Evolutionary conservation across 805 yeast species (phyloP).

Genomic region (Spathaspora gorwiae): DNA sequence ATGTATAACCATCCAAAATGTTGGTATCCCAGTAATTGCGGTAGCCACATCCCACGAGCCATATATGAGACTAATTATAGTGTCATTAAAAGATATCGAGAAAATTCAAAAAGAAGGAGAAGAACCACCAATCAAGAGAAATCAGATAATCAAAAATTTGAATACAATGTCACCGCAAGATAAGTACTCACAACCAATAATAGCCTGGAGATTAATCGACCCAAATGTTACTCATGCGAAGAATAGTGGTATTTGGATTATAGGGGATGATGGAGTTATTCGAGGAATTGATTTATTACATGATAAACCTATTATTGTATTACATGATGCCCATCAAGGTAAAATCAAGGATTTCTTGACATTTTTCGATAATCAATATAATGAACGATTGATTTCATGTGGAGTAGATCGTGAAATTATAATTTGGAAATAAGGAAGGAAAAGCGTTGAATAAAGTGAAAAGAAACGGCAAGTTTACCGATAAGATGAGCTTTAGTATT

Average conservation of each 20-base stretch:
- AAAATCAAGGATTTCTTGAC: conserved; percentile 43
- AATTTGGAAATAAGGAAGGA: conserved; percentile 10
- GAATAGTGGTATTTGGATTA: conserved; percentile 57
- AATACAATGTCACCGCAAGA: conserved; percentile 64
- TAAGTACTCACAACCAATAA: conserved; percentile 50
- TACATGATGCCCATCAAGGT: conserved; percentile 37
- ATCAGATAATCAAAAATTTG: conserved; percentile 24
- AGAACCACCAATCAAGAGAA: conserved; percentile 16
- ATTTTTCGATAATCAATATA: conserved; percentile 18
- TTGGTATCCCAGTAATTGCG: conserved; percentile 36
- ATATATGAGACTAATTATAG: conserved; percentile 61
- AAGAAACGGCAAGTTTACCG: background rate
- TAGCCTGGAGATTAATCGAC: conserved; percentile 36
- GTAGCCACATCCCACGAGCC: conserved; percentile 79
- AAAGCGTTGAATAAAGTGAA: background rate
- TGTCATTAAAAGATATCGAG: conserved; percentile 35
- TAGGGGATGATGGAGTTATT: conserved; percentile 64
- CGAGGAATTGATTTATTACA: conserved; percentile 54
- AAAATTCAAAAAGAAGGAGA: conserved; percentile 6
- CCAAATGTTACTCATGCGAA: conserved; percentile 8
- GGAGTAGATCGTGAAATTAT: conserved; percentile 37
- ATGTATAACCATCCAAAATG: conserved; percentile 25
- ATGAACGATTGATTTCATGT: conserved; percentile 42
- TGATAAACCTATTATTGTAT: conserved; percentile 26
- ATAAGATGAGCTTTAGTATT: background rate